Conservation (phyloP, 1,284 basidiomycete genomes). For the Acaromyces ingoldii region DNA sequence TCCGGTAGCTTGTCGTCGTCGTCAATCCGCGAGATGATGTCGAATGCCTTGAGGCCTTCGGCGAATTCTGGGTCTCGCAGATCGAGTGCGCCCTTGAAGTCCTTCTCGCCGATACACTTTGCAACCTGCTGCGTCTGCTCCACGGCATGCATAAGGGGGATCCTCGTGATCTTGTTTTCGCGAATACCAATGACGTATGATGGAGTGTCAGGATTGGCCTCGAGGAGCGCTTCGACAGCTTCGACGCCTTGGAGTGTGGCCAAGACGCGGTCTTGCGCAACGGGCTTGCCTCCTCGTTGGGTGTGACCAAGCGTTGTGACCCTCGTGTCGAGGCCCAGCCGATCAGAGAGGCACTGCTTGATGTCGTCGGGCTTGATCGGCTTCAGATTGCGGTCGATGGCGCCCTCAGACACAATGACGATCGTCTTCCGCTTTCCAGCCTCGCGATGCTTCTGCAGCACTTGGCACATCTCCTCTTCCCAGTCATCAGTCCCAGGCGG, state of each 20-base stretch:
- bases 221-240: slow-evolving; percentile 84
- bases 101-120: slow-evolving; percentile 71
- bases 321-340: slow-evolving; percentile 85
- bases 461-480: slow-evolving; percentile 87
- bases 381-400: slow-evolving; percentile 77
- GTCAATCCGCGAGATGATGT: slow-evolving; percentile 53
- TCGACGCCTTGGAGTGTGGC: slow-evolving; percentile 92
- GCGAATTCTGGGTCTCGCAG: slow-evolving; percentile 86
- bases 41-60: slow-evolving; percentile 80
- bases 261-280: slow-evolving; percentile 85
- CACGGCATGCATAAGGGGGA: slow-evolving; percentile 89
- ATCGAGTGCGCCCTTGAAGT: slow-evolving; percentile 82
- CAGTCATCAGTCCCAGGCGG: slow-evolving; percentile 75
- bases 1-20: slow-evolving; percentile 62
- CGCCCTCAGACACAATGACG: slow-evolving; percentile 95
- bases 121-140: slow-evolving; percentile 77
- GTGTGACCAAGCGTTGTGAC: slow-evolving; percentile 98
- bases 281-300: slow-evolving; percentile 87
- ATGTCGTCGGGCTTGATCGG: slow-evolving; percentile 86
- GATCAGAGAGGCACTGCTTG: slow-evolving; percentile 78
- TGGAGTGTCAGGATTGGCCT: slow-evolving; percentile 80
- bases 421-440: slow-evolving; percentile 96
- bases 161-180: slow-evolving; percentile 90
- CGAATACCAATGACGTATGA: slow-evolving; percentile 95
- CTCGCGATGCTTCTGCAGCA: slow-evolving; percentile 79